These are phyloP conservation scores for Botrytis porri DNA, from an alignment of 2,329 filamentous ascomycete species.

Conservation along the genomic window DNA sequence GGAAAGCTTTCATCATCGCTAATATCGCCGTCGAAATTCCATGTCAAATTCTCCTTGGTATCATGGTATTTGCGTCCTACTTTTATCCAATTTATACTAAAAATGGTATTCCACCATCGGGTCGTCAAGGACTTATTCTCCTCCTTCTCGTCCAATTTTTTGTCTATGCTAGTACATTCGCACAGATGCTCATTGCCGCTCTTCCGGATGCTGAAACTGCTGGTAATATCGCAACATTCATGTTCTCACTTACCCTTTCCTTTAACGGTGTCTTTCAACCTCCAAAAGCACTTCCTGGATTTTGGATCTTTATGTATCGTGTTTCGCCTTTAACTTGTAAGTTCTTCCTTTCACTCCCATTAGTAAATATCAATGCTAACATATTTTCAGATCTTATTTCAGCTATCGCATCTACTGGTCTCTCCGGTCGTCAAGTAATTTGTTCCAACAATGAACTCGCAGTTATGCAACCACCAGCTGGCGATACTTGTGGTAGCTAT, in stretches of 20 bases:
- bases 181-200: constrained; percentile 73
- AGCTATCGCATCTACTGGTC: constrained; percentile 67
- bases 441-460: constrained; percentile 71
- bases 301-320: constrained; percentile 86
- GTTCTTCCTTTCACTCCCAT: background rate
- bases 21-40: constrained; percentile 77
- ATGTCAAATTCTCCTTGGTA: constrained; percentile 73
- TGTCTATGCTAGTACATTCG: constrained; percentile 80
- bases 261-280: constrained; percentile 75
- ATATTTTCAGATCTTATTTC: constrained; percentile 59
- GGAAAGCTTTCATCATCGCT: constrained; percentile 37
- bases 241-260: constrained; percentile 70
- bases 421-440: constrained; percentile 62
- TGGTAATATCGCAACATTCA: constrained; percentile 72
- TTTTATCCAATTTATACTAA: constrained; percentile 74
- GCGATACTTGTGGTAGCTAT: constrained; percentile 59
- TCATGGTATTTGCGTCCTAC: constrained; percentile 75
- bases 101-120: constrained; percentile 47
- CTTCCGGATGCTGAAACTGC: constrained; percentile 74
- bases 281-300: constrained; percentile 62
- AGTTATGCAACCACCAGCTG: constrained; percentile 57
- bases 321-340: constrained; percentile 51
- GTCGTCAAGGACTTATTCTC: constrained; percentile 61
- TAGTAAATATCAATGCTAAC: constrained; percentile 9
- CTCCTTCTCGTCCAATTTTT: constrained; percentile 73